Evolutionary conservation across 352 stramenopile genomes (phyloP).

Genomic region (Pythium graminicola): DNA sequence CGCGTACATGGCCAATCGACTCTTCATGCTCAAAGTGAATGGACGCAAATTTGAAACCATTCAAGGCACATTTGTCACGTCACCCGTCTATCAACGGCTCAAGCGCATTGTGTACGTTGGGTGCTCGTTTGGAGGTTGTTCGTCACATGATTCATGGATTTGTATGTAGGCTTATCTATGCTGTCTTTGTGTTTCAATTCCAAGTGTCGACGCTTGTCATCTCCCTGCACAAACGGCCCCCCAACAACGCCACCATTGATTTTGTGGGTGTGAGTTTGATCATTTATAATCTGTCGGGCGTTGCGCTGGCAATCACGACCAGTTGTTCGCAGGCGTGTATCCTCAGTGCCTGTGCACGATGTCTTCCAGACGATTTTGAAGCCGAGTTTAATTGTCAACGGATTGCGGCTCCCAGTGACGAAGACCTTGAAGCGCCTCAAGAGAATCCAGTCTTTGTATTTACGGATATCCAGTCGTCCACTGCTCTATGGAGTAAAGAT

Average conservation of each 20-base stretch:
- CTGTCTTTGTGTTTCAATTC: slow-evolving; percentile 52
- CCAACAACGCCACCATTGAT: neutral
- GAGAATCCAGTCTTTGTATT: slow-evolving; percentile 26
- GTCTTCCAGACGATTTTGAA: slow-evolving; percentile 13
- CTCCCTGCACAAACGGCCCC: slow-evolving; percentile 7
- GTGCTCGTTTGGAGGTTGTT: neutral
- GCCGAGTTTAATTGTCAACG: slow-evolving; percentile 3
- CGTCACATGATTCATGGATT: neutral
- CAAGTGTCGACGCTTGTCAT: slow-evolving; percentile 27
- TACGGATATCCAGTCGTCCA: slow-evolving; percentile 16
- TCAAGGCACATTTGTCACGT: slow-evolving; percentile 53
- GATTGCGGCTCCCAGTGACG: neutral
- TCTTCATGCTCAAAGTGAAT: slow-evolving; percentile 38
- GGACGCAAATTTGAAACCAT: slow-evolving; percentile 61
- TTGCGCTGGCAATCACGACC: slow-evolving; percentile 13
- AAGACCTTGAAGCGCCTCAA: slow-evolving; percentile 10
- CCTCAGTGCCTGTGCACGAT: slow-evolving; percentile 4
- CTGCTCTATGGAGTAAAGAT: slow-evolving; percentile 16
- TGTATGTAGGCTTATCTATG: slow-evolving; percentile 41
- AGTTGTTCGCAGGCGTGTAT: slow-evolving; percentile 12
- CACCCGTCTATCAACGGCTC: slow-evolving; percentile 61
- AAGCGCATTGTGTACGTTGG: slow-evolving; percentile 53
- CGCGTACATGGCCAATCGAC: slow-evolving; percentile 41
- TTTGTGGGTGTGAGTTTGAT: slow-evolving; percentile 12
- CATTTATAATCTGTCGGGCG: slow-evolving; percentile 3